These are phyloP conservation scores for Phytopythium sindhum DNA, from an alignment of 352 stramenopile species.

Conservation along the genomic window DNA sequence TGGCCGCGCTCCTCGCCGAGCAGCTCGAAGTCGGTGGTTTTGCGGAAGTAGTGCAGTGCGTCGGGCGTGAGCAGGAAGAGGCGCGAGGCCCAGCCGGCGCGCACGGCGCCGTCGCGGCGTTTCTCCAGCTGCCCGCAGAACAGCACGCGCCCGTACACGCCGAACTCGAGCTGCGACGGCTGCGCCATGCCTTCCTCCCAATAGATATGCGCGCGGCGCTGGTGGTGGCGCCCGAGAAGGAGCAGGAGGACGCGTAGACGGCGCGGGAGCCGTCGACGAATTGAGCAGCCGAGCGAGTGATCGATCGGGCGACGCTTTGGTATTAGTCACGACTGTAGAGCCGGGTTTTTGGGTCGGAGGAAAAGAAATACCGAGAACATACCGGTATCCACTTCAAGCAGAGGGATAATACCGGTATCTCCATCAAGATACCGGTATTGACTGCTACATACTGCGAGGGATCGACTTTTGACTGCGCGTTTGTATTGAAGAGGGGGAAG, in stretches of 20 bases:
- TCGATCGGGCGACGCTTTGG: not conserved
- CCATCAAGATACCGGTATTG: not conserved
- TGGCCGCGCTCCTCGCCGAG: conserved; percentile 75
- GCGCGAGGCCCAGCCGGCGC: conserved; percentile 68
- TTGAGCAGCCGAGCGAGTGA: not conserved
- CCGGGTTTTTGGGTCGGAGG: not conserved
- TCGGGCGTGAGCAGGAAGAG: conserved; percentile 80
- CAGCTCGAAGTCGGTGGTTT: conserved; percentile 64
- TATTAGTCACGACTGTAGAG: not conserved
- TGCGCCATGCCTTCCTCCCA: not conserved
- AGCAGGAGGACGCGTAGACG: not conserved
- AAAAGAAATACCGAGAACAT: not conserved
- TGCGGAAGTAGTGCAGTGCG: conserved; percentile 80
- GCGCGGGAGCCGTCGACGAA: not conserved
- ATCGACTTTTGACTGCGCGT: not conserved
- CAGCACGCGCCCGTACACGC: conserved; percentile 68
- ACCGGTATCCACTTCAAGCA: conserved; percentile 1
- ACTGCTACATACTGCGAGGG: not conserved
- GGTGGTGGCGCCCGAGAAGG: not conserved
- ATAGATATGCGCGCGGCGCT: not conserved
- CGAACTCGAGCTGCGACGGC: conserved; percentile 44
- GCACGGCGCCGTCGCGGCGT: conserved; percentile 68
- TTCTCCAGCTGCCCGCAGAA: conserved; percentile 79
- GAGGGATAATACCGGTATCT: not conserved
- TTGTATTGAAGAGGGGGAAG: conserved; percentile 1